These are phyloP conservation scores for Stellera chamaejasme DNA, from an alignment of 345 rosid species.

Conservation along the genomic window DNA sequence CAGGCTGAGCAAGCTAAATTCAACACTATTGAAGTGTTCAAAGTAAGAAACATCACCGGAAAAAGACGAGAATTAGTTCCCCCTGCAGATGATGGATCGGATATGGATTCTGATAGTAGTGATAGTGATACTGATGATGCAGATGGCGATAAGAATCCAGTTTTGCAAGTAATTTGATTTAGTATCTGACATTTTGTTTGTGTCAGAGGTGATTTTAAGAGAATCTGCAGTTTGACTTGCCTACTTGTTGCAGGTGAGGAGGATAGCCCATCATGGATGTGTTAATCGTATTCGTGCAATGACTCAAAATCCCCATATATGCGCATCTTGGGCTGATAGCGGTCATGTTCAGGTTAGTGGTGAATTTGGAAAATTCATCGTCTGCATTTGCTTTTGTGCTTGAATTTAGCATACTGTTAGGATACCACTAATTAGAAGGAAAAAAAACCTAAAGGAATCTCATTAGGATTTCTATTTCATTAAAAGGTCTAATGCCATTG, in stretches of 20 bases:
- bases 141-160: constrained; percentile 40
- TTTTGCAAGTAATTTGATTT: constrained; percentile 50
- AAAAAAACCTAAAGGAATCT: too few relatives aligned
- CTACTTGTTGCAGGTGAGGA: constrained; percentile 46
- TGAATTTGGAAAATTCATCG: too few relatives aligned
- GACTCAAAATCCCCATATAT: constrained; percentile 81
- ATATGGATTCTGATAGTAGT: constrained; percentile 51
- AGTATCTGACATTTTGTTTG: constrained; percentile 7
- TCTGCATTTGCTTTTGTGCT: constrained; percentile 2
- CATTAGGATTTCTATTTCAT: too few relatives aligned
- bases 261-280: constrained; percentile 78
- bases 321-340: constrained; percentile 92
- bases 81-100: constrained; percentile 36
- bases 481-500: too few relatives aligned
- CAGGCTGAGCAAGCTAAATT: constrained; percentile 80
- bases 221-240: constrained; percentile 11
- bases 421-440: not conserved
- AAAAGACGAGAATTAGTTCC: constrained; percentile 76
- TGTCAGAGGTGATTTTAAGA: not conserved
- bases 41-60: constrained; percentile 68
- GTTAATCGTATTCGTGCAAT: constrained; percentile 89
- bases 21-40: constrained; percentile 79
- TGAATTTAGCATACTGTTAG: not conserved
- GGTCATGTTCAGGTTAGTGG: constrained; percentile 77
- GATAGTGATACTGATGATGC: constrained; percentile 63